A percentile compares a stretch with the other conserved stretches of the same genome.
Conservation (phyloP, 139 green algal species). For the Desmodesmus armatus region DNA sequence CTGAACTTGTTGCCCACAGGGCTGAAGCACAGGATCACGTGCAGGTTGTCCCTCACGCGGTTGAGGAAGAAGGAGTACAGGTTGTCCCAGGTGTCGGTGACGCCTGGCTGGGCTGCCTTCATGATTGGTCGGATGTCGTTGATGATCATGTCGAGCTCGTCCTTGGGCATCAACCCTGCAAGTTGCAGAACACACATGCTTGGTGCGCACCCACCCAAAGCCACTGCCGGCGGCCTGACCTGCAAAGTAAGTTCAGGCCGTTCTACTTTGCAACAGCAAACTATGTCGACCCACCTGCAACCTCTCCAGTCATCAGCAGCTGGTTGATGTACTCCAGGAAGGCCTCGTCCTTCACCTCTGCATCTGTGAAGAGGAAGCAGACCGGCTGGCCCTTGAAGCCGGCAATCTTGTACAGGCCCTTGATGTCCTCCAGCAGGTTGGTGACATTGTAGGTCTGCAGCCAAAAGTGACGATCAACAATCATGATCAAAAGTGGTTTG, state of each 20-base stretch:
- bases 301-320: conserved; percentile 92
- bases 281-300: conserved; percentile 23
- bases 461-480: conserved; percentile 36
- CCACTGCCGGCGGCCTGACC: too few species aligned
- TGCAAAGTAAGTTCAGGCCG: background rate
- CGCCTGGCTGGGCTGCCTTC: conserved; percentile 68
- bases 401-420: conserved; percentile 93
- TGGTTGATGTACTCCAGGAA: conserved; percentile 99
- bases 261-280: background rate
- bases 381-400: conserved; percentile 94
- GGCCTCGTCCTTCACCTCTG: conserved; percentile 94
- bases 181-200: background rate
- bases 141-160: conserved; percentile 95
- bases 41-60: conserved; percentile 91
- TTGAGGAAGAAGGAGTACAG: conserved; percentile 94
- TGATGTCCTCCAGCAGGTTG: conserved; percentile 97
- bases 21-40: conserved; percentile 94
- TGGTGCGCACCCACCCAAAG: background rate
- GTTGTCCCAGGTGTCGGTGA: conserved; percentile 92
- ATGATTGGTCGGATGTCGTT: conserved; percentile 91
- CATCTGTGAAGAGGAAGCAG: conserved; percentile 95
- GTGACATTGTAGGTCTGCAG: conserved; percentile 86
- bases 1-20: conserved; percentile 92
- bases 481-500: too few species aligned
- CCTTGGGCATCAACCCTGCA: conserved; percentile 92